These are phyloP conservation scores for Penicillium sp. DNA, from an alignment of 2,329 filamentous ascomycete genomes.

Conservation along the genomic window DNA sequence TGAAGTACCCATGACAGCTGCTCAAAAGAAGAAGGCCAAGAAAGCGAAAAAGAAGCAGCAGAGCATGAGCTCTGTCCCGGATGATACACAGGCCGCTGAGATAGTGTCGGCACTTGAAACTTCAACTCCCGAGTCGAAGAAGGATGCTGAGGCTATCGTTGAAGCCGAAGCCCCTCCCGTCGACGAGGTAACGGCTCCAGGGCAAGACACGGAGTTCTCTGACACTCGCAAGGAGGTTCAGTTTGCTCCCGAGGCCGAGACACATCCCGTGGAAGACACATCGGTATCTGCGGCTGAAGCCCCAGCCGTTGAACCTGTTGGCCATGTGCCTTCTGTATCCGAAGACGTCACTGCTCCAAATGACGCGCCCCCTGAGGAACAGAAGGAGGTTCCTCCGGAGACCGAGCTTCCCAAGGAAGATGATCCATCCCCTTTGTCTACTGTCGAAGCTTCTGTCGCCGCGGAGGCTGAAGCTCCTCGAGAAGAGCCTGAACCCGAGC, in stretches of 20 bases:
- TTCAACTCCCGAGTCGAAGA: slow-evolving; percentile 1
- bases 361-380: slow-evolving; percentile 3
- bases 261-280: slow-evolving; percentile 2
- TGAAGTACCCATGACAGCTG: not conserved
- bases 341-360: not conserved
- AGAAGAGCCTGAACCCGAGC: slow-evolving; percentile 4
- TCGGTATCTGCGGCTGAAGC: not conserved
- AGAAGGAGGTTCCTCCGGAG: not conserved
- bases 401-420: slow-evolving; percentile 5
- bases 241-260: not conserved
- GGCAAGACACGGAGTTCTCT: not conserved
- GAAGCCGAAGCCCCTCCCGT: slow-evolving; percentile 5
- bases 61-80: slow-evolving; percentile 2
- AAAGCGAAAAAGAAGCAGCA: slow-evolving; percentile 5
- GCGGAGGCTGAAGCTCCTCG: slow-evolving; percentile 2
- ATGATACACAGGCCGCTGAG: slow-evolving; percentile 2
- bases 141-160: slow-evolving; percentile 2
- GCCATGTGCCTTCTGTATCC: not conserved
- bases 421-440: not conserved
- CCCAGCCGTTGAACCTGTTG: not conserved
- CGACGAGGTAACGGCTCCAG: not conserved
- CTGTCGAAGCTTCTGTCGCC: not conserved
- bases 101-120: not conserved
- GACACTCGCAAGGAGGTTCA: not conserved
- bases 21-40: slow-evolving; percentile 1